Evolutionary conservation across 148 eudicot species (phyloP).

Genomic region (Diospyros kaki): DNA sequence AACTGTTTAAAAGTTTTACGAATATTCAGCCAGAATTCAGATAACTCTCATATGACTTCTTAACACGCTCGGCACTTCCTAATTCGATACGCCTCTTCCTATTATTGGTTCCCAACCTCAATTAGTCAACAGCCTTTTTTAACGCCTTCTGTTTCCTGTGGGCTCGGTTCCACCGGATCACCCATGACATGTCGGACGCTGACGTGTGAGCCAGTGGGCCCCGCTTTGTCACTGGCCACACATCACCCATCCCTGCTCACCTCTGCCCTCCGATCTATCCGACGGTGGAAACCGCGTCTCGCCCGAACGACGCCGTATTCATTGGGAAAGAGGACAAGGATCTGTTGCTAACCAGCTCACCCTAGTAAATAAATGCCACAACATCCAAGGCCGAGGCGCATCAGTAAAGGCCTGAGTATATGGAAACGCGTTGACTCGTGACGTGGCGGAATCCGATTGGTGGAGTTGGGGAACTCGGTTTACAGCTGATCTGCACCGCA

Average conservation of each 20-base stretch:
- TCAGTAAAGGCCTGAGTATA: neutral
- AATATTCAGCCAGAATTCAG: too few relatives aligned
- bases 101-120: too few relatives aligned
- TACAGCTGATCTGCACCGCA: conserved; percentile 17
- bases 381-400: neutral
- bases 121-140: neutral
- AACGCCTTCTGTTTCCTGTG: neutral
- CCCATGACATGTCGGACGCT: neutral
- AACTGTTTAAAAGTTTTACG: too few relatives aligned
- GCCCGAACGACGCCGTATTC: neutral
- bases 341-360: conserved; percentile 13
- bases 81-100: too few relatives aligned
- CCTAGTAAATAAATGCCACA: neutral
- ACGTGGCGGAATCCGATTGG: neutral
- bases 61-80: too few relatives aligned
- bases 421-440: neutral
- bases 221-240: neutral
- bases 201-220: conserved; percentile 1
- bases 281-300: neutral
- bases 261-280: neutral
- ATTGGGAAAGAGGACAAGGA: neutral
- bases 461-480: too few relatives aligned
- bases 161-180: conserved; percentile 4
- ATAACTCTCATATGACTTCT: too few relatives aligned
- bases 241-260: too few relatives aligned